Conservation (phyloP, 2,329 filamentous ascomycete species). For the Corynespora cassiicola region DNA sequence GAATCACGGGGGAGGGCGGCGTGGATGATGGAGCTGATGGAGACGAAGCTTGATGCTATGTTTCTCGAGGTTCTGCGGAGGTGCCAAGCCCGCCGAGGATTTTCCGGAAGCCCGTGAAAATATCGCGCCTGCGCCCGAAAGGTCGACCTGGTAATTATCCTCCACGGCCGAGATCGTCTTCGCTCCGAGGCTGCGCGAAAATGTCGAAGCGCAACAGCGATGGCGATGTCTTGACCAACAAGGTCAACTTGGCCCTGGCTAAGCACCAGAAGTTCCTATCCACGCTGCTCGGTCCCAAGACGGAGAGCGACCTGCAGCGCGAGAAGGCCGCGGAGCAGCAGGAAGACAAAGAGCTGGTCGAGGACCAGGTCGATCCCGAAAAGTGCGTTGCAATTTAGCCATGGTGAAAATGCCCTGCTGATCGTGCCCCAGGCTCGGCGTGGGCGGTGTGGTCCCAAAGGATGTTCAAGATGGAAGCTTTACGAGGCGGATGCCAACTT, state of each 20-base stretch:
- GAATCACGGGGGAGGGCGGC: constrained; percentile 18
- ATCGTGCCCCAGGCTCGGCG: constrained; percentile 40
- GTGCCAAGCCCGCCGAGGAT: constrained; percentile 37
- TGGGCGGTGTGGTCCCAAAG: constrained; percentile 46
- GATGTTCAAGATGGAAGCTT: constrained; percentile 45
- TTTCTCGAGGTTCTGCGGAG: constrained; percentile 37
- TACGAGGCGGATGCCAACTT: constrained; percentile 41
- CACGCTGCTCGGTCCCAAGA: constrained; percentile 62
- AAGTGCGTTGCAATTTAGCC: constrained; percentile 48
- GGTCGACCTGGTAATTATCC: too few species aligned
- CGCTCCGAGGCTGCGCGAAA: constrained; percentile 14
- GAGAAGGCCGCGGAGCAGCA: constrained; percentile 53
- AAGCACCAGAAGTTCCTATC: constrained; percentile 61
- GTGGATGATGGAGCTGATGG: constrained; percentile 31
- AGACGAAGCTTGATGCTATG: constrained; percentile 30
- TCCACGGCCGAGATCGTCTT: too few species aligned
- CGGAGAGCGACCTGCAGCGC: constrained; percentile 45
- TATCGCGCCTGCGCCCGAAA: constrained; percentile 26
- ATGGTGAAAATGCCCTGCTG: background rate
- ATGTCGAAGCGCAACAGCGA: constrained; percentile 48
- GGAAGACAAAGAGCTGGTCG: constrained; percentile 60
- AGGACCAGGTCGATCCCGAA: constrained; percentile 61
- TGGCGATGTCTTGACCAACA: constrained; percentile 63
- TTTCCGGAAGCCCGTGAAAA: constrained; percentile 33
- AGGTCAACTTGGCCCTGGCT: constrained; percentile 60